Evolutionary conservation across 2,329 filamentous ascomycete species (phyloP), one percentile per base, ranked within the genome.

Genomic region (Fusarium paranaense): DNA sequence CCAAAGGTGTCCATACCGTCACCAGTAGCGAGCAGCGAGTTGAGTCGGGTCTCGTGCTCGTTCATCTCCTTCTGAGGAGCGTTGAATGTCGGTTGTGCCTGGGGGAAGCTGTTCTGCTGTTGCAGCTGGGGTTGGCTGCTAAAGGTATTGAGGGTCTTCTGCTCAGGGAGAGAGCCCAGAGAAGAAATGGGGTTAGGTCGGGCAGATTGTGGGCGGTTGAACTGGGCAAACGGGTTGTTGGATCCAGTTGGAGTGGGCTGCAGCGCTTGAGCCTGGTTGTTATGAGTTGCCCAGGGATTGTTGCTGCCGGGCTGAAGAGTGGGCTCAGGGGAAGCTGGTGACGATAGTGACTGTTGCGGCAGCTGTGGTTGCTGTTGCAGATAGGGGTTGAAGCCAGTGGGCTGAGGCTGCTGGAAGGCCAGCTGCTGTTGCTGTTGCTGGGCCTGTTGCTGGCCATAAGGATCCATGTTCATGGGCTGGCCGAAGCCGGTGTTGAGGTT

Each of bases 1-100:
- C 97, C 97, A 81, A 97, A 99, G 0, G 97, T 99, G 81, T 99
- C 97, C 87, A 97, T 94, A 27, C 97, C 97, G 66, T 99, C 97
- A 74, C 97, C 95, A 27, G 89, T 91, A 4, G 95, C 90, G 52
- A 99, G 90, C 37, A 99, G 90, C 2, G 93, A 90, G 81, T 98
- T 98, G 75, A 99, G 92, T 79, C 90, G 93, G 25, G 93, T 91
- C 80, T 92, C 89, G 82, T 92, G 91, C 80, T 90, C 89, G 77
- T 83, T 90, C 74, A 91, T 79, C 71, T 89, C 87, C 78, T 86
- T 90, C 78, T 88, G 89, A 2, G 87, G 87, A 71, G 73, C 52
- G 37, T 71, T 78, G 64, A 82, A 78, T n/a, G 67, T 70, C 22
- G 79, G 71, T 62, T 81, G 80, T 27, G 76, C 67, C 70, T 82